A percentile compares a stretch with the other conserved stretches of the same genome.
phyloP scores from a whole-genome alignment of 352 stramenopile genomes.

The Pythium angustatum region DNA sequence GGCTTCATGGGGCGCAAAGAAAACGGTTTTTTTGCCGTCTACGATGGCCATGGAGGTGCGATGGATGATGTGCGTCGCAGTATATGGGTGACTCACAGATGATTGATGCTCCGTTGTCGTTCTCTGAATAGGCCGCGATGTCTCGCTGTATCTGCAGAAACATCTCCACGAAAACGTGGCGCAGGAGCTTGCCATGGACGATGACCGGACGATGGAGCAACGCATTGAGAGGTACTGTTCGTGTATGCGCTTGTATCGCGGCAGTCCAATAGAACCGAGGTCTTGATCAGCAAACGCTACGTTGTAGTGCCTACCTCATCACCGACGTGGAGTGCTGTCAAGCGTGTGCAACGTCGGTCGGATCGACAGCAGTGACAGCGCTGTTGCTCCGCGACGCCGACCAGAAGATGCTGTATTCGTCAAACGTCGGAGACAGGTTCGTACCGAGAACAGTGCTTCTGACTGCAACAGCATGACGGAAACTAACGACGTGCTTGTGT shows the following conservation, averaged over 20 bases:
- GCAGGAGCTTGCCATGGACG: slow-evolving; percentile 46
- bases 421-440: slow-evolving; percentile 81
- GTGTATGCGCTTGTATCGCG: no score
- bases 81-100: not conserved
- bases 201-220: slow-evolving; percentile 48
- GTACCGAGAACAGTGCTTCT: no score
- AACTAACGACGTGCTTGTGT: no score
- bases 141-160: slow-evolving; percentile 70
- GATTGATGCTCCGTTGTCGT: not conserved
- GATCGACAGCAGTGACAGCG: slow-evolving; percentile 63
- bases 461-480: no score
- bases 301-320: slow-evolving; percentile 61
- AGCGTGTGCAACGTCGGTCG: slow-evolving; percentile 43
- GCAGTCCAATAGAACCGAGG: not conserved
- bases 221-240: slow-evolving; percentile 67
- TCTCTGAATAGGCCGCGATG: slow-evolving; percentile 44
- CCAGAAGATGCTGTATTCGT: slow-evolving; percentile 48
- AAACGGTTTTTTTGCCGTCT: slow-evolving; percentile 79
- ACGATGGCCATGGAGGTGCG: slow-evolving; percentile 78
- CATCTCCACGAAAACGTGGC: slow-evolving; percentile 65
- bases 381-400: slow-evolving; percentile 47
- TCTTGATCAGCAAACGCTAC: not conserved
- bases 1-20: slow-evolving; percentile 49
- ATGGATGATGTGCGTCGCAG: no score
- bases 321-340: slow-evolving; percentile 80